Base-by-base conservation (phyloP, 257 asterid genomes). In the Eustoma russellianum region DNA sequence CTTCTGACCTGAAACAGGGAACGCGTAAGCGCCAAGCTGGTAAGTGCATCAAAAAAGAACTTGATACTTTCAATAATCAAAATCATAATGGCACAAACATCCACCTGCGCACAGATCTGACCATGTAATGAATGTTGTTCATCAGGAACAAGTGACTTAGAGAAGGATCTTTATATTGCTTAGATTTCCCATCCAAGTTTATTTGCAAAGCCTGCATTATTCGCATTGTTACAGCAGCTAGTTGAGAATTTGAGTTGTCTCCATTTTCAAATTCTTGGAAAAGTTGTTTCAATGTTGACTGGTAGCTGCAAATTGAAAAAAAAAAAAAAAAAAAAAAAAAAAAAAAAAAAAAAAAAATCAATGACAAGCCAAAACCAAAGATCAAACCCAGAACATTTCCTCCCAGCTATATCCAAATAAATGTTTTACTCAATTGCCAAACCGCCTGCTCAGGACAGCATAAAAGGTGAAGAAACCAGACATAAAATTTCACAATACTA, bases 171-270 rank as follows among this genome's bases (percentile, higher is more conserved):
- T 80, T 83, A 68, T 92, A 92, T 70, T 92, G 97, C 83, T 83
- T 88, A 57, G 99, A 88, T 81, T 92, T 92, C 61, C 97, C 99
- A 67, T 92, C 99, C 83, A 92, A 79, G 73, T 92, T 92, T 68
- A 79, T 81, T 66, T 92, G 99, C 67, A 92, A 81, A 76, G 99
- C 99, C 77, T 85, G 97, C 99, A 92, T 92, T 70, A 92, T 88
- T 62, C 83, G 87, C 95, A 79, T 92, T 33, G 99, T 92, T 45
- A 92, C 97, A 55, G 91, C 78, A 57, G 97, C 97, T 24, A 92
- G 75, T 83, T 92, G 97, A 58, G 96, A 80, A 66, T 79, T 77
- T 45, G 97, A 76, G 50, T 74, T 82, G 48, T 74, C 95, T 57
- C 83, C 86, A 50, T 41, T 79, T 60, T 71, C 86, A 56, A 92